A percentile compares a stretch with the other conserved stretches of the same genome.
phyloP scores from a whole-genome alignment of 306 rosid genomes.

The Biancaea sappan region DNA sequence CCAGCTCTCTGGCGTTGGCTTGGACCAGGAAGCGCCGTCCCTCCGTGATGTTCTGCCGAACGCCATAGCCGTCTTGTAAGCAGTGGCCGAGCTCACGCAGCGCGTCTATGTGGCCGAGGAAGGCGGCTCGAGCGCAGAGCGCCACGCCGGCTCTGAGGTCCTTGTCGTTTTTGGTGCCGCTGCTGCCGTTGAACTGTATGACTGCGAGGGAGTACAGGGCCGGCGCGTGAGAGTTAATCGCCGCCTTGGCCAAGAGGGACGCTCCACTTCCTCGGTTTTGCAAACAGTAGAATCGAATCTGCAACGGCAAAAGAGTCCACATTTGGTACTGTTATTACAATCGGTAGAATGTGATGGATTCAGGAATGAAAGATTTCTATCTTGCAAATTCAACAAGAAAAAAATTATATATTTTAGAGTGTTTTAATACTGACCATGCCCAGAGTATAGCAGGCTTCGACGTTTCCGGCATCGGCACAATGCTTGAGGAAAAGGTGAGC shows the following conservation, averaged over 20 bases:
- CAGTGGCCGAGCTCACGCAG: constrained; percentile 92
- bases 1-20: constrained; percentile 92
- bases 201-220: constrained; percentile 84
- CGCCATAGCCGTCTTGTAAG: constrained; percentile 95
- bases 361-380: neutral
- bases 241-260: constrained; percentile 86
- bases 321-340: neutral
- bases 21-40: constrained; percentile 83
- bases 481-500: constrained; percentile 78
- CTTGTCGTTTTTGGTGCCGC: constrained; percentile 83
- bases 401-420: no score
- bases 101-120: constrained; percentile 89
- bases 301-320: constrained; percentile 23
- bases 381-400: neutral
- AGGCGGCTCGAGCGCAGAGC: constrained; percentile 88
- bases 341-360: neutral
- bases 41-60: constrained; percentile 73
- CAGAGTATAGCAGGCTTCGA: constrained; percentile 83
- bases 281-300: constrained; percentile 94
- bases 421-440: constrained; percentile 76
- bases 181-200: constrained; percentile 96
- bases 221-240: constrained; percentile 85
- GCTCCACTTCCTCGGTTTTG: constrained; percentile 83
- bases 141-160: constrained; percentile 90
- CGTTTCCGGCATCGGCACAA: constrained; percentile 88